phyloP scores from a whole-genome alignment of 2,329 filamentous ascomycete species.

The Diaporthe longicolla region DNA sequence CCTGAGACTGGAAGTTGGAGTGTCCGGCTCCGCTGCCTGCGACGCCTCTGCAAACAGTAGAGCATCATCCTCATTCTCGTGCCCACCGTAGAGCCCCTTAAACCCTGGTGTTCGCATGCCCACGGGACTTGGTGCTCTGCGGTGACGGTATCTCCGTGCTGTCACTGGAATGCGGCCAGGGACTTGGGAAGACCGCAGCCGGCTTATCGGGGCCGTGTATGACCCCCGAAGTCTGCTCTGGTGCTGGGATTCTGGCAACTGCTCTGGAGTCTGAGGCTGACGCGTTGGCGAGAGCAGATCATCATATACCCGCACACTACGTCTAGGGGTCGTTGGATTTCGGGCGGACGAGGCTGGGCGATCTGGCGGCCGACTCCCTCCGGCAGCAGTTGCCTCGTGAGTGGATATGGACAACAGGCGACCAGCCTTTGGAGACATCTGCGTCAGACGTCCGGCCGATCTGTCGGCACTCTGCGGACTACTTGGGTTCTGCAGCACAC shows the following conservation, averaged over 20 bases:
- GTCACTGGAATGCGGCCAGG: conserved; percentile 46
- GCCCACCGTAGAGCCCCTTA: conserved; percentile 62
- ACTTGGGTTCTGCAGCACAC: conserved; percentile 23
- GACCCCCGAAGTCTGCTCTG: conserved; percentile 58
- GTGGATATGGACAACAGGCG: conserved; percentile 11
- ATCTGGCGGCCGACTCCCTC: conserved; percentile 14
- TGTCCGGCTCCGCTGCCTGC: conserved; percentile 24
- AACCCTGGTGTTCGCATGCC: conserved; percentile 61
- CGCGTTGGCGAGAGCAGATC: conserved; percentile 58
- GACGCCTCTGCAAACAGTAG: conserved; percentile 52
- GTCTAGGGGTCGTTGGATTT: conserved; percentile 42
- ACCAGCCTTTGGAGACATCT: conserved; percentile 18
- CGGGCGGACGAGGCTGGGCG: conserved; percentile 41
- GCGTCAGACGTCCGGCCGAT: conserved; percentile 14
- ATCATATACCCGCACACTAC: conserved; percentile 60
- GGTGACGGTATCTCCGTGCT: conserved; percentile 43
- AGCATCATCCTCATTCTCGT: conserved; percentile 63
- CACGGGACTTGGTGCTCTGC: conserved; percentile 52
- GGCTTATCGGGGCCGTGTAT: conserved; percentile 59
- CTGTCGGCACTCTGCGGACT: conserved; percentile 33
- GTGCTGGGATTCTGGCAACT: conserved; percentile 64
- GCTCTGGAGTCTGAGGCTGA: conserved; percentile 66
- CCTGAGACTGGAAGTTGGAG: conserved; percentile 16
- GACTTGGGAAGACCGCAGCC: conserved; percentile 40
- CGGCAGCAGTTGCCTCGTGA: conserved; percentile 10